Conservation (phyloP, 2,329 filamentous ascomycete genomes). For the Scolecobasidium constrictum region DNA sequence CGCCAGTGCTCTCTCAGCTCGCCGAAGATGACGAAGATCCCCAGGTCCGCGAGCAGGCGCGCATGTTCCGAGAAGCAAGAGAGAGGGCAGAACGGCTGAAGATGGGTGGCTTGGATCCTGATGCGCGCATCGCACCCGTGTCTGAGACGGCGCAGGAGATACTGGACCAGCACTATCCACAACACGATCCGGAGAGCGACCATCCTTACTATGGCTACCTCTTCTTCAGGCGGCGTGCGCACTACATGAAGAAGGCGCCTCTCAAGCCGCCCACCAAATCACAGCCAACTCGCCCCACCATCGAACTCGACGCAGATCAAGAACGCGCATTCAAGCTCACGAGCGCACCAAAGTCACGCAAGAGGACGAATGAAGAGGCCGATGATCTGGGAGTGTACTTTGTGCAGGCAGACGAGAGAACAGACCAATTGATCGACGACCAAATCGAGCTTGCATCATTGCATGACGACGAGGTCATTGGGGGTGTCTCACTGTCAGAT, state of each 20-base stretch:
- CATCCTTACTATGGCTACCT: slow-evolving; percentile 73
- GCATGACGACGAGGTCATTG: slow-evolving; percentile 54
- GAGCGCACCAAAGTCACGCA: slow-evolving; percentile 41
- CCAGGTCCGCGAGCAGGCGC: slow-evolving; percentile 17
- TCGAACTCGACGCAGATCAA: slow-evolving; percentile 79
- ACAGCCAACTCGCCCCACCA: slow-evolving; percentile 73
- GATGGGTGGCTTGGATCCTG: slow-evolving; percentile 3
- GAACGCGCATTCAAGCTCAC: slow-evolving; percentile 76
- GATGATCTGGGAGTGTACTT: slow-evolving; percentile 47
- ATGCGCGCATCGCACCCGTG: slow-evolving; percentile 45
- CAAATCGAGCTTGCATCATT: slow-evolving; percentile 40
- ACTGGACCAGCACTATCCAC: slow-evolving; percentile 69
- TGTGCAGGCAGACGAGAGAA: slow-evolving; percentile 30
- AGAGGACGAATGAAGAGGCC: slow-evolving; percentile 33
- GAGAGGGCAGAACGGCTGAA: slow-evolving; percentile 6
- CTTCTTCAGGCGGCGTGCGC: slow-evolving; percentile 68
- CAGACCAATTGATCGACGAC: slow-evolving; percentile 39
- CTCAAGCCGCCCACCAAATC: slow-evolving; percentile 70
- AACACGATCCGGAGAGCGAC: slow-evolving; percentile 64
- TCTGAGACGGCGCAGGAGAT: slow-evolving; percentile 65
- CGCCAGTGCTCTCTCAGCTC: slow-evolving; percentile 7
- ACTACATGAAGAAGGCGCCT: slow-evolving; percentile 69
- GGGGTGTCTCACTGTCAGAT: slow-evolving; percentile 67
- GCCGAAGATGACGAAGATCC: slow-evolving; percentile 18
- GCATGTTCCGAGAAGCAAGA: slow-evolving; percentile 19